Base-by-base conservation (phyloP, 306 rosid genomes). In the Quercus aquifolioides region DNA sequence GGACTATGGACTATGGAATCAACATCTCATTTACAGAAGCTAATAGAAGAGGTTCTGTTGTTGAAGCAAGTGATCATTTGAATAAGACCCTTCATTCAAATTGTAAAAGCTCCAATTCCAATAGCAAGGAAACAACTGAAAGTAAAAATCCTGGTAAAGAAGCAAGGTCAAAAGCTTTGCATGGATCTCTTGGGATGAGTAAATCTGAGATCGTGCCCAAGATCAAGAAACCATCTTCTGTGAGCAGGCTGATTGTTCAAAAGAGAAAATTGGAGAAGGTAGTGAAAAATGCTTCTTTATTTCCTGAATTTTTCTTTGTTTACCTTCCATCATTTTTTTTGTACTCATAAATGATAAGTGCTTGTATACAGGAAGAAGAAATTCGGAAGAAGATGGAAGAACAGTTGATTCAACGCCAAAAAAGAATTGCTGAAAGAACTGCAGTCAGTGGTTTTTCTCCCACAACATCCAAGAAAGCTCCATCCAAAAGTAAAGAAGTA, bases 211-310 rank as follows among this genome's bases (percentile, higher is more conserved):
- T 83, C 3, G 55, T 81, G 10, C 17, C 78, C 41, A 85, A 85
- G 76, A 86, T 31, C 86, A 85, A 55, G 75, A 80, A 28, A 49
- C 74, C 84, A 63, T 58, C 87, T 49, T 73, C 81, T 26, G 41
- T 85, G 11, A 86, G 78, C 10, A 85, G 86, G 83, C 74, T 90
- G 4, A n/a, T 81, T 13, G 85, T 85, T 83, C 89, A 83, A 15
- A 90, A 90, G 83, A 88, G 90, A 84, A 89, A 90, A 79, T 69
- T 82, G 72, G 94, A 90, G 80, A 76, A 77, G 90, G 94, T 90
- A 85, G 55, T 20, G 31, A 49, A 51, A 73, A 62, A 56, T 6
- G 31, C 81, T 67, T 76, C 75, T 46, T 38, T 73, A 6, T 75
- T 79, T 26, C 12, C 30, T 21, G n/a, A 74, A 13, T 69, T n/a